Evolutionary conservation across 352 stramenopile species (phyloP).

Genomic region (Pythium utonaiense): DNA sequence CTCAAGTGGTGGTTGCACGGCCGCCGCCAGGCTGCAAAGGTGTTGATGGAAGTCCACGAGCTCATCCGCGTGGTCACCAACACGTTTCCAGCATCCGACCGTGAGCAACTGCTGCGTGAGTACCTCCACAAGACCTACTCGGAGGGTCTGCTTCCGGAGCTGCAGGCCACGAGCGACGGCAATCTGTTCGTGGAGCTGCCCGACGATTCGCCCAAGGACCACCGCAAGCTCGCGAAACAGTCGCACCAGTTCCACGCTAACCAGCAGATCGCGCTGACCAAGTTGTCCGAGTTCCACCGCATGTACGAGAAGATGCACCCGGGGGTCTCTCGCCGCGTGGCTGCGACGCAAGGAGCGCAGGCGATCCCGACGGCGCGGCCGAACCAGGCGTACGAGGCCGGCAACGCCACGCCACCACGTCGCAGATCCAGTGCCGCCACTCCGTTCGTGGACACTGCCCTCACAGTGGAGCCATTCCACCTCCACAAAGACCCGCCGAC

Average conservation of each 20-base stretch:
- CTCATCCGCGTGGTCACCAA: conserved; percentile 30
- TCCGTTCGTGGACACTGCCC: not conserved
- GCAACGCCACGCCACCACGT: not conserved
- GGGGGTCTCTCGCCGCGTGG: not conserved
- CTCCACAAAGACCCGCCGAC: not conserved
- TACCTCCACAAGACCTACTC: not conserved
- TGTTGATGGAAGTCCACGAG: conserved; percentile 34
- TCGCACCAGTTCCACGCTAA: not conserved
- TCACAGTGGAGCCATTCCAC: not conserved
- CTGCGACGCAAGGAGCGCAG: not conserved
- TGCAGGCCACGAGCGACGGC: not conserved
- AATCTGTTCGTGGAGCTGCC: not conserved
- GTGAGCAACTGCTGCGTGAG: not conserved
- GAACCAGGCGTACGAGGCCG: not conserved
- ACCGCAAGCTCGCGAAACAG: not conserved
- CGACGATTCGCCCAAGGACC: not conserved
- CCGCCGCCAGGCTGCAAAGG: conserved; percentile 19
- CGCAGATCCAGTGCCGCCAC: not conserved
- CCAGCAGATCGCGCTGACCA: not conserved
- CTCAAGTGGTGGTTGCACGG: conserved; percentile 29
- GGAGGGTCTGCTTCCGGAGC: not conserved
- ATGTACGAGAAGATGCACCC: not conserved
- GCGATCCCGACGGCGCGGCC: not conserved
- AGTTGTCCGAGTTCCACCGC: not conserved
- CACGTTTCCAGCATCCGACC: not conserved